Evolutionary conservation across 106 monocot genomes (phyloP).

Genomic region (Iris macrosiphon): DNA sequence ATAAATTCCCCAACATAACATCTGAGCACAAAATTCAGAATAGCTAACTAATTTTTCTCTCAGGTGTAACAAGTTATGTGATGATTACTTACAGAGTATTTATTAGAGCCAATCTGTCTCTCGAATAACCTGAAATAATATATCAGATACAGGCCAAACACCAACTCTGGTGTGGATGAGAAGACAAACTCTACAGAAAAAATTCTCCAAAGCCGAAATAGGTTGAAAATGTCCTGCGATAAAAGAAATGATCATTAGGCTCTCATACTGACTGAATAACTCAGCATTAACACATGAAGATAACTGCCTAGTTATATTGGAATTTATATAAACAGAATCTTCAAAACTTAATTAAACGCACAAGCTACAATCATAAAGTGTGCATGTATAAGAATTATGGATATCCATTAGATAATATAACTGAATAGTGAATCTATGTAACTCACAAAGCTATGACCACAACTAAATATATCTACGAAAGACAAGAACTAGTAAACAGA

Average conservation of each 20-base stretch:
- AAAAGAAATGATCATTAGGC: neutral
- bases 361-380: too few relatives aligned
- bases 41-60: neutral
- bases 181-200: conserved; percentile 66
- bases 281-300: too few relatives aligned
- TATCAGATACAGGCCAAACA: conserved; percentile 74
- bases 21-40: neutral
- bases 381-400: too few relatives aligned
- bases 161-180: conserved; percentile 70
- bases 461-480: too few relatives aligned
- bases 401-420: too few relatives aligned
- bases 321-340: too few relatives aligned
- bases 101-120: conserved; percentile 89
- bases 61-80: neutral
- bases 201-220: conserved; percentile 42
- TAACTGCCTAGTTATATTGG: too few relatives aligned
- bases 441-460: too few relatives aligned
- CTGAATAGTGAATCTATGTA: too few relatives aligned
- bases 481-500: too few relatives aligned
- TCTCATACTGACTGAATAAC: too few relatives aligned
- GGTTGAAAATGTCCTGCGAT: conserved; percentile 61
- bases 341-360: too few relatives aligned
- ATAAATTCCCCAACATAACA: neutral
- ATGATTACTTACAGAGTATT: conserved; percentile 65
- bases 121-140: conserved; percentile 96